These are phyloP conservation scores for Lathyrus sativus DNA, from an alignment of 306 rosid genomes.

Conservation along the genomic window DNA sequence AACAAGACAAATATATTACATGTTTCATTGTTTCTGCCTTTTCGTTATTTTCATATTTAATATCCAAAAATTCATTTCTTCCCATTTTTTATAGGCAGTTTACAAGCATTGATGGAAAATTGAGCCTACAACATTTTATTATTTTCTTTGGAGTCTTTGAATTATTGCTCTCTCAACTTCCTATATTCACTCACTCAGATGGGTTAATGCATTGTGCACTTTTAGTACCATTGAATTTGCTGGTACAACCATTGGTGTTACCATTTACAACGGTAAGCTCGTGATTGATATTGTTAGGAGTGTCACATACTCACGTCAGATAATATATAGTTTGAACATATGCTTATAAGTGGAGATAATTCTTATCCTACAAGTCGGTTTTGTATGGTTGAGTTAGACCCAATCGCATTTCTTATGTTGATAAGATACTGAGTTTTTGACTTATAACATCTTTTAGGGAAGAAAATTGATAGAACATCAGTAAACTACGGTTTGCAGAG, in stretches of 20 bases:
- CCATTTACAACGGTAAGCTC: constrained; percentile 61
- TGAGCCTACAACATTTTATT: constrained; percentile 69
- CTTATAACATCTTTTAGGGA: constrained; percentile 47
- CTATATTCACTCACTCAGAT: constrained; percentile 75
- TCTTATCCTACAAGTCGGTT: too few species aligned
- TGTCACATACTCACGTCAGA: too few species aligned
- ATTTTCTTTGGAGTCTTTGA: constrained; percentile 74
- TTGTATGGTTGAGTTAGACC: too few species aligned
- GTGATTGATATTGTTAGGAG: background rate
- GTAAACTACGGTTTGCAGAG: constrained; percentile 58
- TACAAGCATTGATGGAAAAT: constrained; percentile 67
- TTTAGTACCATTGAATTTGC: constrained; percentile 79
- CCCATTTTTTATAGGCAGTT: constrained; percentile 53
- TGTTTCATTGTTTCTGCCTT: background rate
- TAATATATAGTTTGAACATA: too few species aligned
- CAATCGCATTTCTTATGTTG: too few species aligned
- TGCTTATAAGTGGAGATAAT: too few species aligned
- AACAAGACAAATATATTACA: background rate
- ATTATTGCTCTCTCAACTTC: constrained; percentile 73
- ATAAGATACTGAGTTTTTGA: background rate
- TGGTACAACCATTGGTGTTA: constrained; percentile 70
- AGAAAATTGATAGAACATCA: constrained; percentile 61
- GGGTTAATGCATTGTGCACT: constrained; percentile 85
- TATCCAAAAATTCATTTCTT: background rate
- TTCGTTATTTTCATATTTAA: background rate